Percentiles rank a stretch among this genome's conserved stretches.
phyloP scores from a whole-genome alignment of 805 yeast genomes.

The Candida montana region DNA sequence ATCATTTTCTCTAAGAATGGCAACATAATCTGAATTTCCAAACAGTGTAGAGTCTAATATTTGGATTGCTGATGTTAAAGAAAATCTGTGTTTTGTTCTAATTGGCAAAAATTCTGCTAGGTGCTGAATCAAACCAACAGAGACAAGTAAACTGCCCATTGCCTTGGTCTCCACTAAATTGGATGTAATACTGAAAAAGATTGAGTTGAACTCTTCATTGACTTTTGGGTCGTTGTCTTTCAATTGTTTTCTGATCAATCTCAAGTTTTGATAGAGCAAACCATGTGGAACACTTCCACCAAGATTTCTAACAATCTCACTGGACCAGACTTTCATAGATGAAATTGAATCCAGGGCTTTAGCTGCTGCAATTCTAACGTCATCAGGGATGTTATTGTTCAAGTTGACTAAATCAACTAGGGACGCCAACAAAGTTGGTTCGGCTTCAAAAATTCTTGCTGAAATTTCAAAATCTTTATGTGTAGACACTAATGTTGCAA shows the following conservation, averaged over 20 bases:
- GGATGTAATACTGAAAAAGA: slow-evolving; percentile 58
- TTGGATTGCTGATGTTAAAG: slow-evolving; percentile 60
- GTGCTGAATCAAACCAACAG: slow-evolving; percentile 72
- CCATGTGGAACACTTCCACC: slow-evolving; percentile 91
- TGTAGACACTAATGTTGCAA: slow-evolving; percentile 57
- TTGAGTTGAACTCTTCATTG: slow-evolving; percentile 42
- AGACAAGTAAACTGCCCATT: slow-evolving; percentile 49
- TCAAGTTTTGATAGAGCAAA: slow-evolving; percentile 61
- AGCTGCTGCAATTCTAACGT: slow-evolving; percentile 54
- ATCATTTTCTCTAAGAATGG: slow-evolving; percentile 56
- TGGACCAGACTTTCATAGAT: slow-evolving; percentile 60
- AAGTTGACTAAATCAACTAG: slow-evolving; percentile 71
- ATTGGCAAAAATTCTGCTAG: slow-evolving; percentile 56
- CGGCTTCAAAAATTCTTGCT: slow-evolving; percentile 62
- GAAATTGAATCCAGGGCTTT: slow-evolving; percentile 68
- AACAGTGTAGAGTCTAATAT: slow-evolving; percentile 36
- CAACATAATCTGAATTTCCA: slow-evolving; percentile 42
- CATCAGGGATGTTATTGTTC: slow-evolving; percentile 48
- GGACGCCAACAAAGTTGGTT: slow-evolving; percentile 63
- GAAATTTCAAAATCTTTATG: slow-evolving; percentile 54
- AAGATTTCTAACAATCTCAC: slow-evolving; percentile 69
- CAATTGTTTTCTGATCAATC: slow-evolving; percentile 52
- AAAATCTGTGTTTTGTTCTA: slow-evolving; percentile 46
- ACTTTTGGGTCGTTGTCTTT: slow-evolving; percentile 33
- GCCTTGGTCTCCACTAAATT: slow-evolving; percentile 53